Evolutionary conservation across 495 filamentous ascomycete species (phyloP).

Genomic region (Tuber brumale): DNA sequence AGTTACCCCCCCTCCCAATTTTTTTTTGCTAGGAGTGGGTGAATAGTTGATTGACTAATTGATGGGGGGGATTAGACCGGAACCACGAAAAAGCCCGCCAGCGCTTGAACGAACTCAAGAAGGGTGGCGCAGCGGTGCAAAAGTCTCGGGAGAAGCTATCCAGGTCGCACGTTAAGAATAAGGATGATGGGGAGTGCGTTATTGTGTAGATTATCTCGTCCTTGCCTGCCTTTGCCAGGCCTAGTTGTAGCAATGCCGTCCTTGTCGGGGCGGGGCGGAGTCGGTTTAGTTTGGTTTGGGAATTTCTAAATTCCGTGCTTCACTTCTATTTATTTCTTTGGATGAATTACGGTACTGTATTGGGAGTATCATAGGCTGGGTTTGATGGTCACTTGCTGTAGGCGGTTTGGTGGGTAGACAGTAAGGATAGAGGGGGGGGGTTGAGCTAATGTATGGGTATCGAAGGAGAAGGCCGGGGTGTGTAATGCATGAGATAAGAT

Average conservation of each 20-base stretch:
- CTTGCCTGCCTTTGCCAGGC: neutral
- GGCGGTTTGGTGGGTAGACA: neutral
- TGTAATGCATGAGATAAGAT: neutral
- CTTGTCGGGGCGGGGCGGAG: neutral
- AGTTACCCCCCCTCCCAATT: slow-evolving; percentile 43
- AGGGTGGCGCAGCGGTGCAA: slow-evolving; percentile 56
- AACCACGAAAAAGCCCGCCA: slow-evolving; percentile 88
- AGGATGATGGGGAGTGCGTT: slow-evolving; percentile 76
- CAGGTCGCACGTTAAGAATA: slow-evolving; percentile 72
- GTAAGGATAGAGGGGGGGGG: no score
- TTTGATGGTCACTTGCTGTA: neutral
- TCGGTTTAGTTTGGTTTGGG: neutral
- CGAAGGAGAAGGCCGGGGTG: neutral
- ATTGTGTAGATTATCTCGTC: slow-evolving; percentile 59
- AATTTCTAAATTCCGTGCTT: neutral
- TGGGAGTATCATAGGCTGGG: neutral
- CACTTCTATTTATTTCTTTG: neutral
- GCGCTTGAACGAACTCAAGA: slow-evolving; percentile 85
- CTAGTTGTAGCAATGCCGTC: neutral
- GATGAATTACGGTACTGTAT: neutral
- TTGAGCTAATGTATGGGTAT: neutral
- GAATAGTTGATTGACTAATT: slow-evolving; percentile 4
- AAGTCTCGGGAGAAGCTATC: slow-evolving; percentile 71
- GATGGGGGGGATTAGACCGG: slow-evolving; percentile 57
- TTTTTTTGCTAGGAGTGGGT: slow-evolving; percentile 9